Conservation (phyloP, 176 grass and related monocot species). For the Microstegium vimineum region DNA sequence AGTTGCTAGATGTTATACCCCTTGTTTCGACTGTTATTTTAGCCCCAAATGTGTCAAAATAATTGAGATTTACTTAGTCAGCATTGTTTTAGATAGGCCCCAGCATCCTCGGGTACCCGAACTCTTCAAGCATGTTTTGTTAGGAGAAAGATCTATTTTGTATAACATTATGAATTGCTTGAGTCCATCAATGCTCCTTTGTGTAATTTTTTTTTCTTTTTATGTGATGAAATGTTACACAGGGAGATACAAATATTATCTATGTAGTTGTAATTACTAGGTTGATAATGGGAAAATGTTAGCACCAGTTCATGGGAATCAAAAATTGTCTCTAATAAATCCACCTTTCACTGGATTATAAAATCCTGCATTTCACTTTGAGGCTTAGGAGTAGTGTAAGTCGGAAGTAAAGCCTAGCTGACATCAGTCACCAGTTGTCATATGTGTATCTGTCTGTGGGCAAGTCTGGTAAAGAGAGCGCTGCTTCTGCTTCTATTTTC, state of each 20-base stretch:
- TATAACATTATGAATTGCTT: background rate
- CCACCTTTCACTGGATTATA: background rate
- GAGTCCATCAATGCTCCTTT: background rate
- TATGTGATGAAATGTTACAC: background rate
- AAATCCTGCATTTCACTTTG: background rate
- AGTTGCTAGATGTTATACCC: constrained; percentile 4
- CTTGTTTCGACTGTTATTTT: background rate
- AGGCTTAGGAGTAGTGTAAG: background rate
- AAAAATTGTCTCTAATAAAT: background rate
- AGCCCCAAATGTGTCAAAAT: background rate
- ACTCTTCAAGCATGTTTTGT: background rate
- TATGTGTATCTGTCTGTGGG: background rate
- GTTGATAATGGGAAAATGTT: background rate
- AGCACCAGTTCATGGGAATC: background rate
- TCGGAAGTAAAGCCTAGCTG: background rate
- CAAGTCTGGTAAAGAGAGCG: background rate
- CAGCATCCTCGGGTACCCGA: background rate
- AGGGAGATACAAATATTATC: background rate
- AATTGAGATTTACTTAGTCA: constrained; percentile 5
- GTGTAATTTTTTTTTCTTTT: background rate
- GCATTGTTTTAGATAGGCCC: constrained; percentile 5
- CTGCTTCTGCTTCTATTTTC: background rate
- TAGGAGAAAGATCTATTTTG: background rate
- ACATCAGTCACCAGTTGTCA: background rate
- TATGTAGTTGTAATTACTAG: background rate